Base-by-base conservation (phyloP, 2,329 filamentous ascomycete genomes). In the Xylariaceae sp. region DNA sequence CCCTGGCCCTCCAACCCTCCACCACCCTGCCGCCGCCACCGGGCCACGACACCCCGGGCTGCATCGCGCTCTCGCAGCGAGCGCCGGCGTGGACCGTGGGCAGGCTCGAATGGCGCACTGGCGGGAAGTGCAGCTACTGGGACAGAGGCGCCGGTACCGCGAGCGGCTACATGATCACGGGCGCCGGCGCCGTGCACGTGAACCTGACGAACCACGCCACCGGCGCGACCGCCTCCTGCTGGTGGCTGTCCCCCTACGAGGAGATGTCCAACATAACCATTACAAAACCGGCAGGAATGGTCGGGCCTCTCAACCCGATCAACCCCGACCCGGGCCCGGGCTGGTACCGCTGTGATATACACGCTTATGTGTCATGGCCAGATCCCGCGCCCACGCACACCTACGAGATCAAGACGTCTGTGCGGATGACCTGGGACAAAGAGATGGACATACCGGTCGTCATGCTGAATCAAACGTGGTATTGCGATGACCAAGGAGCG, bases 211-310 rank as follows among this genome's bases (percentile, higher is more conserved):
- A 36, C 16, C 28, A 12, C 5, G 33, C 38, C 12, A 41, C 26
- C 16, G 12, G 33, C 12, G 33, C 36, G 7, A 31, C 18, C 2
- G 31, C 30, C 12, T 40, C 38, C n/a, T 40, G 38, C 16, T n/a
- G 15, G 6, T 35, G 32, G 32, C 27, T 18, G 3, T 8, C 17
- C 11, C 12, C 13, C 12, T 24, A 29, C 8, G 17, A 31, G 0
- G 38, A 40, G 33, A 36, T 29, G 21, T 35, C 38, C 3, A 40
- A 40, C n/a, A 33, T 40, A n/a, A n/a, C n/a, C n/a, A n/a, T n/a
- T n/a, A n/a, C n/a, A n/a, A n/a, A n/a, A n/a, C n/a, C n/a, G n/a
- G n/a, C n/a, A n/a, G n/a, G n/a, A n/a, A n/a, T n/a, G n/a, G n/a
- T n/a, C n/a, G n/a, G n/a, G n/a, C n/a, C n/a, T n/a, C n/a, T n/a